These are phyloP conservation scores for Acanthamoeba royreba DNA, from an alignment of 208 protist species.

Conservation along the genomic window DNA sequence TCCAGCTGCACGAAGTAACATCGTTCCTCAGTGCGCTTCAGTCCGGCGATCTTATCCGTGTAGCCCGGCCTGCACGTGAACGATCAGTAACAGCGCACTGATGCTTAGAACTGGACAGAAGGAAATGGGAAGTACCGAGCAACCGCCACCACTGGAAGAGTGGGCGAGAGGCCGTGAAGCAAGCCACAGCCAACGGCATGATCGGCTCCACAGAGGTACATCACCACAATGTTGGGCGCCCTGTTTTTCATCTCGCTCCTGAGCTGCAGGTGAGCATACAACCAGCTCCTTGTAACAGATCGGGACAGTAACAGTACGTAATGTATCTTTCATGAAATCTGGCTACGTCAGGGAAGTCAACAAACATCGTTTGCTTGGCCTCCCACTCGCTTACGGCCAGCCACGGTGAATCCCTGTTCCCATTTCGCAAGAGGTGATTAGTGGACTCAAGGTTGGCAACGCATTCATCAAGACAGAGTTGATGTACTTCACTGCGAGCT, in stretches of 20 bases:
- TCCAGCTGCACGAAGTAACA: not conserved
- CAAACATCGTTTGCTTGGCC: not conserved
- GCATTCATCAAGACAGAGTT: no score
- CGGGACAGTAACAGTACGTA: not conserved
- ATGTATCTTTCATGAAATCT: not conserved
- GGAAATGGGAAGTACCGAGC: not conserved
- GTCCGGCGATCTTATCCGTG: not conserved
- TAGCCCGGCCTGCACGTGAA: not conserved
- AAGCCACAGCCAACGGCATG: not conserved
- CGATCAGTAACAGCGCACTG: not conserved
- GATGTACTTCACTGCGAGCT: not conserved
- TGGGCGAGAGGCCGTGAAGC: not conserved
- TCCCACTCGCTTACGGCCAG: not conserved
- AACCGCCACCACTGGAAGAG: not conserved
- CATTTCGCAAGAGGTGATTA: no score
- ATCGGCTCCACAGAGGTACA: conserved; percentile 17
- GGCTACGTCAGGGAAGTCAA: not conserved
- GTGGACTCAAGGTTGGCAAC: no score
- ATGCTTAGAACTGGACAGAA: not conserved
- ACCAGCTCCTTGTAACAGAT: not conserved
- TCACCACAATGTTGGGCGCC: not conserved
- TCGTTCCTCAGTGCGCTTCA: not conserved
- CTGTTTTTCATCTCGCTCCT: not conserved
- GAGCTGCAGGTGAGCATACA: not conserved
- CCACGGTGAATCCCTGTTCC: not conserved